Evolutionary conservation across 768 basidiomycete genomes (phyloP).

Genomic region (Coprinopsis marcescibilis): DNA sequence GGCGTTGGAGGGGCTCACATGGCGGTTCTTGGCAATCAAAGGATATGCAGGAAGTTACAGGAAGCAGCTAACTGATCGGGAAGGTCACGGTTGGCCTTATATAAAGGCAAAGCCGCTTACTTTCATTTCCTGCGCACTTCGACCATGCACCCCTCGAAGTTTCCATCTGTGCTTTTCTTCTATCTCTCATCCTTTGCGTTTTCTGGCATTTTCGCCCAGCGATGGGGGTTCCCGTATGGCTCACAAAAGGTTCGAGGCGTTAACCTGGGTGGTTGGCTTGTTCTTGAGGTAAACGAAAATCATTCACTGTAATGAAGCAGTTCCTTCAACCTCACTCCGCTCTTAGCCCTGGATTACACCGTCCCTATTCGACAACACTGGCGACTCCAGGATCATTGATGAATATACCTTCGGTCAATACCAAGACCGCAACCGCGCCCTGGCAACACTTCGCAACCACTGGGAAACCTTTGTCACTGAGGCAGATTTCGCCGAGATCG

Average conservation of each 20-base stretch:
- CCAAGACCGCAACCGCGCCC: constrained; percentile 46
- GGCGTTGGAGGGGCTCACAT: background rate
- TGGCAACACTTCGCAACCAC: constrained; percentile 50
- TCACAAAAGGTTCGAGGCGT: constrained; percentile 73
- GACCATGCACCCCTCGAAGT: background rate
- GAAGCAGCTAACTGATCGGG: constrained; percentile 21
- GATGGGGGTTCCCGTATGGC: constrained; percentile 63
- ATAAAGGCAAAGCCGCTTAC: background rate
- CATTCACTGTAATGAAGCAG: background rate
- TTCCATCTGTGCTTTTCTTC: background rate
- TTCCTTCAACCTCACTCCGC: constrained; percentile 10
- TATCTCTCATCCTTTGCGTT: background rate
- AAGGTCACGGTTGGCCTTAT: background rate
- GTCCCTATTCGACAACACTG: constrained; percentile 66
- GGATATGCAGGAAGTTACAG: constrained; percentile 10
- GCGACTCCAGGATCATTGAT: constrained; percentile 54
- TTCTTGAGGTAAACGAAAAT: constrained; percentile 32
- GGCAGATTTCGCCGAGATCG: constrained; percentile 68
- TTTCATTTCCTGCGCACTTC: background rate
- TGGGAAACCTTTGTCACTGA: constrained; percentile 87
- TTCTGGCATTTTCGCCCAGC: constrained; percentile 1
- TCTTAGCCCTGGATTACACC: constrained; percentile 74
- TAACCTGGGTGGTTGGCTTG: constrained; percentile 64
- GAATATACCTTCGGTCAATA: constrained; percentile 74
- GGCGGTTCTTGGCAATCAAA: background rate